These are phyloP conservation scores for Stephanodiscus triporus DNA, from an alignment of 108 stramenopile genomes.

Conservation along the genomic window DNA sequence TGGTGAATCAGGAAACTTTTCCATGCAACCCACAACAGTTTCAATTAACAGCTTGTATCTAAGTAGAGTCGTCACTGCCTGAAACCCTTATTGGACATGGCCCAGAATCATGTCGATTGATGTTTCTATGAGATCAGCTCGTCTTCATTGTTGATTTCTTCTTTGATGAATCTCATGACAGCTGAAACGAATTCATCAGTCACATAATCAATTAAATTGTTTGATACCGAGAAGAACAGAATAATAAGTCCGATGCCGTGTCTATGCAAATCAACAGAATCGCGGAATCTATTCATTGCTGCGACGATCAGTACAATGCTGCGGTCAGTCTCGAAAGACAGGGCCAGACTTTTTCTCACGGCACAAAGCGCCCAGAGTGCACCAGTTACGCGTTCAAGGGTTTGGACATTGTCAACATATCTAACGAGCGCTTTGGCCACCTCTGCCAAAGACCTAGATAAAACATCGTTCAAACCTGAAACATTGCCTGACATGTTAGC, in stretches of 20 bases:
- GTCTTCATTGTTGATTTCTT: conserved; percentile 29
- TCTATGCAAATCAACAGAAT: no score
- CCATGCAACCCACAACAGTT: conserved; percentile 32
- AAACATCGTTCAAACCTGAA: conserved; percentile 1
- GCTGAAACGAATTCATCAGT: no score
- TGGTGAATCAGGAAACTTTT: conserved; percentile 24
- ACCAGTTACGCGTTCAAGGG: no score
- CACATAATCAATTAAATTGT: conserved; percentile 19
- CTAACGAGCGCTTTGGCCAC: conserved; percentile 1
- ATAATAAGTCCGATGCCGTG: no score
- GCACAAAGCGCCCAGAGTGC: no score
- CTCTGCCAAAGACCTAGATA: conserved; percentile 11
- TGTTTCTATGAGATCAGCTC: conserved; percentile 12
- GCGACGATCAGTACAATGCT: no score
- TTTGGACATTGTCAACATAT: neutral
- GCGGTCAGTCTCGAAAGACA: no score
- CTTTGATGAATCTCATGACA: no score
- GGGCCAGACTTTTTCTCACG: no score
- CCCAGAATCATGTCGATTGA: conserved; percentile 15
- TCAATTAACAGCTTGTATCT: conserved; percentile 17
- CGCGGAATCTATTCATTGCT: no score
- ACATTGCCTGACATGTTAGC: no score
- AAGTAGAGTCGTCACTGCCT: conserved; percentile 16
- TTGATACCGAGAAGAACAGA: conserved; percentile 15
- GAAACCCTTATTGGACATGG: conserved; percentile 11